These are phyloP conservation scores for Arthrobotrys entomopaga DNA, from an alignment of 2,329 filamentous ascomycete species.

Conservation along the genomic window DNA sequence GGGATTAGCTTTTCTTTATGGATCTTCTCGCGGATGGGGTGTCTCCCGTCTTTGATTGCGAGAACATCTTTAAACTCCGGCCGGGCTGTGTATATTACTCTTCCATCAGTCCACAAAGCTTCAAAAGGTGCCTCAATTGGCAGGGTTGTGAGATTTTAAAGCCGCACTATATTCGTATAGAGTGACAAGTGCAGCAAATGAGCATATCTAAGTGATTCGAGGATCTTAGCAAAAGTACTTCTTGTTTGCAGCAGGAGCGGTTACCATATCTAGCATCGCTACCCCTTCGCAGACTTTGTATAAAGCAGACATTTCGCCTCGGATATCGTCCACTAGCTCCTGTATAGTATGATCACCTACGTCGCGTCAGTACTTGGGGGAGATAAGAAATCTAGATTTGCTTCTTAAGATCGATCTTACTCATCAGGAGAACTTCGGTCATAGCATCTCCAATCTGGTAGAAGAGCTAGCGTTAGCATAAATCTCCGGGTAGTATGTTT, in stretches of 20 bases:
- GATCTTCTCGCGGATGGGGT: constrained; percentile 81
- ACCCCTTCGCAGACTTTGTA: constrained; percentile 89
- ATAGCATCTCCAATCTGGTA: constrained; percentile 79
- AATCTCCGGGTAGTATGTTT: no score
- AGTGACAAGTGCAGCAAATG: constrained; percentile 79
- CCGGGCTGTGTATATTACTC: constrained; percentile 62
- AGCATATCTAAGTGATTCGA: constrained; percentile 61
- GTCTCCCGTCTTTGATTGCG: constrained; percentile 77
- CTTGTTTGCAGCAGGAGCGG: background rate
- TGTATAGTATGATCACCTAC: constrained; percentile 74
- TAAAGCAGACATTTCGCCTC: constrained; percentile 75
- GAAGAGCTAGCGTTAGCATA: constrained; percentile 50
- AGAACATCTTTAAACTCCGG: constrained; percentile 76
- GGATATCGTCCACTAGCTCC: constrained; percentile 76
- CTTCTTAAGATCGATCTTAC: constrained; percentile 60
- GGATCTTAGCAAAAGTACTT: background rate
- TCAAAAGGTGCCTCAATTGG: background rate
- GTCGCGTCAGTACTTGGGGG: background rate
- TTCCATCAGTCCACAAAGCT: background rate
- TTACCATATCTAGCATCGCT: constrained; percentile 85
- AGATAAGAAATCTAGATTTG: background rate
- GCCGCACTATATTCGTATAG: constrained; percentile 69
- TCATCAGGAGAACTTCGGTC: constrained; percentile 83
- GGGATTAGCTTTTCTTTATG: constrained; percentile 78
- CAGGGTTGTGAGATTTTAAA: constrained; percentile 1